Evolutionary conservation across 2,329 filamentous ascomycete species (phyloP), one percentile per base, ranked within the genome.

Genomic region (Exophiala lecanii-corni): DNA sequence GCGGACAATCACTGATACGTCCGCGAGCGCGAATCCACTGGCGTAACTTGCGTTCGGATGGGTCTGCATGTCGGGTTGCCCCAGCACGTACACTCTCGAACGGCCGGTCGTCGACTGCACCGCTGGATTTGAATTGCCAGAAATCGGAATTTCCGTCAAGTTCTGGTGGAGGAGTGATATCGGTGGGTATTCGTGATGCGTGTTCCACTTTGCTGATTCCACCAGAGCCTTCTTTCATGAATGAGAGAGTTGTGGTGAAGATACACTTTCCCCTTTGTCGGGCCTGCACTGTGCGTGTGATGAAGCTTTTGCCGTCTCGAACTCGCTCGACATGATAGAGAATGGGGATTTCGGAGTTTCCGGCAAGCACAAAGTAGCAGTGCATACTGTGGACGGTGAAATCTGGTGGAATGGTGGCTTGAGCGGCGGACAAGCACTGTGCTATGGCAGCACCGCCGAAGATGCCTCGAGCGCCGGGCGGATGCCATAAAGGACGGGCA

Each of bases 331-430:
- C 92, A 62, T 96, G 87, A 70, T 95, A 97, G 50, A 96, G 75
- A 54, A 97, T 85, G 21, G 92, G 91, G 13, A 92, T 83, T 47
- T 84, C 79, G 9, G 80, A 75, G 59, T 91, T 86, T 19, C 92
- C 92, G 3, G 91, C 89, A 2, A 97, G 81, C 23, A 98, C 82
- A 65, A 98, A 98, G 72, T 97, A 98, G 77, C 92, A 97, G 75
- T 98, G 92, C 85, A 94, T 96, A 61, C 84, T 91, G 72, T 98
- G 92, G 37, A 92, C 81, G 47, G 82, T 78, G 66, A 95, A 96
- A 61, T 86, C 74, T 25, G 63, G 53, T 0, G 84, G 83, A 2
- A 98, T 86, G 6, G 92, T 98, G 60, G 81, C 79, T 65, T 95
- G 89, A 17, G 88, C 92, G 2, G 92, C 88, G 34, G 85, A 78